Conservation (phyloP, 2,329 filamentous ascomycete genomes). For the Cryphonectria nitschkei region DNA sequence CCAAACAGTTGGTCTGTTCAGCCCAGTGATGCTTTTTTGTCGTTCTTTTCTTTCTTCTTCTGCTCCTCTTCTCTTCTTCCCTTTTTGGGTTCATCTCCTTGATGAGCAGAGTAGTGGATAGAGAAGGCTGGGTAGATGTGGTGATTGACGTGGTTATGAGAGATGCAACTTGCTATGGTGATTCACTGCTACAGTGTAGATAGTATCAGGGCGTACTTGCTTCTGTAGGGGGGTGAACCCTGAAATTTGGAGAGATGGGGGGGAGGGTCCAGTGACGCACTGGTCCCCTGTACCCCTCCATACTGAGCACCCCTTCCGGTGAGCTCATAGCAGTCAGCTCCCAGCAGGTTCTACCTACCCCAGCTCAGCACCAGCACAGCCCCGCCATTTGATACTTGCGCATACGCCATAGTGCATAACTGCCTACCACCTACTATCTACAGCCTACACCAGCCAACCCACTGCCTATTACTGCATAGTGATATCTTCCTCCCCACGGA, state of each 20-base stretch:
- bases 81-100: not conserved
- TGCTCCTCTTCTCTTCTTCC: not conserved
- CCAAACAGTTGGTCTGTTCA: not conserved
- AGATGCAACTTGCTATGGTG: no score
- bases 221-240: not conserved
- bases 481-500: not conserved
- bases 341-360: no score
- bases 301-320: conserved; percentile 3
- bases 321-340: not conserved
- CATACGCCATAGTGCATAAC: not conserved
- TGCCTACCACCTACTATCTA: not conserved
- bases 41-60: not conserved
- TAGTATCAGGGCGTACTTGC: not conserved
- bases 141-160: no score
- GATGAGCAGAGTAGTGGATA: not conserved
- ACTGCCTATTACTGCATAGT: not conserved
- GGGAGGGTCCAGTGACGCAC: conserved; percentile 23
- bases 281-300: conserved; percentile 18
- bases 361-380: not conserved
- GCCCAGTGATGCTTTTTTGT: not conserved
- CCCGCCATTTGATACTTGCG: not conserved
- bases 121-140: not conserved
- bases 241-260: not conserved
- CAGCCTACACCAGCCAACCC: not conserved
- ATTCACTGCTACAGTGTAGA: no score